Percentiles rank a stretch among this genome's conserved stretches.
phyloP scores from a whole-genome alignment of 306 rosid genomes.

The Medicago lupulina region DNA sequence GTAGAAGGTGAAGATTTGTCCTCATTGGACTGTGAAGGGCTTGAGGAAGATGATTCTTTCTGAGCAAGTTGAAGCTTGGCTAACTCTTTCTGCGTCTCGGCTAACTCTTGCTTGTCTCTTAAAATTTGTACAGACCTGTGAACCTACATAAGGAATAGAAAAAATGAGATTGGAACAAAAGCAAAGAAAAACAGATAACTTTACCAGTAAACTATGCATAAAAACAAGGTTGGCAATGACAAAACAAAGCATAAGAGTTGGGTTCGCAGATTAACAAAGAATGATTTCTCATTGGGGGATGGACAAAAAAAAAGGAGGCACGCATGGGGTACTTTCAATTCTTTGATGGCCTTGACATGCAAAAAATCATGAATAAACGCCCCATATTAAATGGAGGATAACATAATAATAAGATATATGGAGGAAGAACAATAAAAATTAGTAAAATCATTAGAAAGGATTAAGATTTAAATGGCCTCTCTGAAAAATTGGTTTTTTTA shows the following conservation, averaged over 20 bases:
- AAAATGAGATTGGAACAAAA: slow-evolving; percentile 28
- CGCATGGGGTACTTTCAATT: background rate
- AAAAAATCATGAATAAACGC: background rate
- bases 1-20: slow-evolving; percentile 68
- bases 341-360: background rate
- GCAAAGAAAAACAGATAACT: slow-evolving; percentile 29
- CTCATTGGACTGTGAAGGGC: slow-evolving; percentile 77
- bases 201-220: slow-evolving; percentile 1
- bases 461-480: background rate
- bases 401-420: slow-evolving; percentile 7
- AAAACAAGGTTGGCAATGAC: slow-evolving; percentile 16
- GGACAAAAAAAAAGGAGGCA: background rate
- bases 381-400: slow-evolving; percentile 12
- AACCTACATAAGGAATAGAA: slow-evolving; percentile 62
- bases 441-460: slow-evolving; percentile 10
- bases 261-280: background rate
- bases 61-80: slow-evolving; percentile 93
- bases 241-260: slow-evolving; percentile 9
- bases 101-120: slow-evolving; percentile 96
- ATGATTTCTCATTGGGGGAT: background rate
- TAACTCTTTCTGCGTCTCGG: slow-evolving; percentile 90
- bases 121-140: slow-evolving; percentile 95
- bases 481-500: background rate
- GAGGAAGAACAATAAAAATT: background rate
- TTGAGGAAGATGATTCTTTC: slow-evolving; percentile 80